Conservation (phyloP, 2,329 filamentous ascomycete genomes). For the Colletotrichum simmondsii region DNA sequence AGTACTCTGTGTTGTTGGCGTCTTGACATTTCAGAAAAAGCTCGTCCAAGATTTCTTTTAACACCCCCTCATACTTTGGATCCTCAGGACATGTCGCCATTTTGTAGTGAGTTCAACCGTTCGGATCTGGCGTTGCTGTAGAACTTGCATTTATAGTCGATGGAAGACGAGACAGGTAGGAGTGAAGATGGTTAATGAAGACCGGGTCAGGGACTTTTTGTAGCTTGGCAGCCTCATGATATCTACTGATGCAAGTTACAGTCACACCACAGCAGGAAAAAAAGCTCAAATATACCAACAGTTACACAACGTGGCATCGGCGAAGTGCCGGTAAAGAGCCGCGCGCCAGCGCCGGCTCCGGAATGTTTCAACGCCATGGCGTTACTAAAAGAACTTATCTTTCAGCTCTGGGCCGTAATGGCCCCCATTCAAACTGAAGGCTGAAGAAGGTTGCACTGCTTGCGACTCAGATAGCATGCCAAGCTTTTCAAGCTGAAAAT, state of each 20-base stretch:
- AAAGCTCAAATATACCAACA: not conserved
- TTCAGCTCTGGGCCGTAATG: not conserved
- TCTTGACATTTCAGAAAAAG: too few relatives aligned
- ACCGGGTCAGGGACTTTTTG: not conserved
- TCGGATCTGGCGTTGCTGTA: too few relatives aligned
- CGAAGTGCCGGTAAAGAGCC: not conserved
- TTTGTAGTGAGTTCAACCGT: too few relatives aligned
- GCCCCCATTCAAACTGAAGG: too few relatives aligned
- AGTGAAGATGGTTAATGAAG: too few relatives aligned
- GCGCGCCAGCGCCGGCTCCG: conserved; percentile 3
- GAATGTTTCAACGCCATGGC: conserved; percentile 14
- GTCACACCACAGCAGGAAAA: too few relatives aligned
- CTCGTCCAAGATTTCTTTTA: too few relatives aligned
- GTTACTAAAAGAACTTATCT: not conserved
- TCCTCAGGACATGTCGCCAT: too few relatives aligned
- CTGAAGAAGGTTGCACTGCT: not conserved
- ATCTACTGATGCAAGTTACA: not conserved
- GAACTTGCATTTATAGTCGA: too few relatives aligned
- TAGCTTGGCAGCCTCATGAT: not conserved
- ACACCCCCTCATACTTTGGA: too few relatives aligned
- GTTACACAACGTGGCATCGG: not conserved
- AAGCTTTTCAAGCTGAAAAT: not conserved
- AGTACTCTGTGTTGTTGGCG: too few relatives aligned
- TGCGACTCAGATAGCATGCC: not conserved
- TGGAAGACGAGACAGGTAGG: too few relatives aligned